Evolutionary conservation across 805 yeast genomes (phyloP).

Genomic region (Wickerhamomyces alni): DNA sequence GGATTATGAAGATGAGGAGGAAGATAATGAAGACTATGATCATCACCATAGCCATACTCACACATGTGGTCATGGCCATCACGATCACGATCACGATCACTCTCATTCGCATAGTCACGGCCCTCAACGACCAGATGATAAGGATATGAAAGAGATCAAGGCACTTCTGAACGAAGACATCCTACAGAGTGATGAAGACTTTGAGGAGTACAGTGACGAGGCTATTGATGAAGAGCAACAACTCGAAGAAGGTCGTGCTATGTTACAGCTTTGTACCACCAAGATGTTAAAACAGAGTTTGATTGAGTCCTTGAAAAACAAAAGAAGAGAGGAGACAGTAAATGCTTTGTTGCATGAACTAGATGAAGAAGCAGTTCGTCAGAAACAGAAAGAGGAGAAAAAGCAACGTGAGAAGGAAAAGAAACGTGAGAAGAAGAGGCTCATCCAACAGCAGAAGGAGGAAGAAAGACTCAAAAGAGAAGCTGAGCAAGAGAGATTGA

Average conservation of each 20-base stretch:
- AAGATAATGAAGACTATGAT: conserved; percentile 4
- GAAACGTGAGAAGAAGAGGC: conserved; percentile 62
- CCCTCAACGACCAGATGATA: not conserved
- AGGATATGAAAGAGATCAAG: not conserved
- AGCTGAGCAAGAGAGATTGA: conserved; percentile 33
- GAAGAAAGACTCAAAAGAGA: conserved; percentile 43
- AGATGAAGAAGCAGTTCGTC: conserved; percentile 61
- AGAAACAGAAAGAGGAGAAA: conserved; percentile 60
- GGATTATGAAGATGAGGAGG: conserved; percentile 13
- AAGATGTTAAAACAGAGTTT: conserved; percentile 70
- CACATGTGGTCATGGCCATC: conserved; percentile 6
- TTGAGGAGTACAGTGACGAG: conserved; percentile 30
- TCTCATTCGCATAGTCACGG: conserved; percentile 3
- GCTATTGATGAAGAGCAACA: conserved; percentile 55
- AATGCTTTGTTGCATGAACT: conserved; percentile 57
- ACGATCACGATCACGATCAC: not conserved
- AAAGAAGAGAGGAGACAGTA: conserved; percentile 70
- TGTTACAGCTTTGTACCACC: conserved; percentile 76
- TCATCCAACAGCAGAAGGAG: conserved; percentile 50
- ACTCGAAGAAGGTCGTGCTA: conserved; percentile 70
- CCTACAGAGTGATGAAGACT: conserved; percentile 11
- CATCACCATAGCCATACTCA: conserved; percentile 6
- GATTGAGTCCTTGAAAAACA: conserved; percentile 70
- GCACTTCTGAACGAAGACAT: not conserved
- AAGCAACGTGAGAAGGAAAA: conserved; percentile 53